Conservation (phyloP, 116 monocot species). For the Cymodocea nodosa region DNA sequence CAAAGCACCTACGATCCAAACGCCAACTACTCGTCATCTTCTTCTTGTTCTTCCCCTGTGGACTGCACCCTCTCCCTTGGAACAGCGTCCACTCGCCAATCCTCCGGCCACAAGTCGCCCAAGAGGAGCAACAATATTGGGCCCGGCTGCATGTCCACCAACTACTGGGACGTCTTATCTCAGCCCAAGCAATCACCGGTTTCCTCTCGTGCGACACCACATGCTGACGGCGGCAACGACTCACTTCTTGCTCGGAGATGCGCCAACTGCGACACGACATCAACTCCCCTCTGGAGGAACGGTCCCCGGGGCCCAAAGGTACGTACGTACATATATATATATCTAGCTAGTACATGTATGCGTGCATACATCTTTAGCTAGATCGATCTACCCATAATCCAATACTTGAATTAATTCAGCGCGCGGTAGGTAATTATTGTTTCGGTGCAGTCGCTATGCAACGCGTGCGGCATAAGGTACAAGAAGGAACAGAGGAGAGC, state of each 20-base stretch:
- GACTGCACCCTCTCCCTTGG: constrained; percentile 91
- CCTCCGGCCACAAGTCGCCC: constrained; percentile 7
- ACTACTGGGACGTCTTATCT: constrained; percentile 42
- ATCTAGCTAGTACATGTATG: too few species aligned
- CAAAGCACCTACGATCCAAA: constrained; percentile 1
- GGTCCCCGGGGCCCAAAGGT: constrained; percentile 96
- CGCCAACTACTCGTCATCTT: constrained; percentile 12
- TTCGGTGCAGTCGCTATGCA: constrained; percentile 64
- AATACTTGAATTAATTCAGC: neutral
- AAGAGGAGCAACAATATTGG: neutral
- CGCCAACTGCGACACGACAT: constrained; percentile 90
- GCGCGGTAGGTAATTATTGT: neutral
- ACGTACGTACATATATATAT: neutral
- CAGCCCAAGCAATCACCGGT: constrained; percentile 17
- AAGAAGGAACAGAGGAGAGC: constrained; percentile 91
- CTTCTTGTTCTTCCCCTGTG: constrained; percentile 37
- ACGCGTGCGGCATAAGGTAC: constrained; percentile 93
- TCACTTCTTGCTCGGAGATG: constrained; percentile 57
- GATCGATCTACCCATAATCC: too few species aligned
- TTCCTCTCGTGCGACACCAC: neutral
- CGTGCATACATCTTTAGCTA: too few species aligned
- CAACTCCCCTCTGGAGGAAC: constrained; percentile 90
- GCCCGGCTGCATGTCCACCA: too few species aligned
- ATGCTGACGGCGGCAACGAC: constrained; percentile 6
- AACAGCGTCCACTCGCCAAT: constrained; percentile 65